Evolutionary conservation across 345 rosid species (phyloP).

Genomic region (Psidium guajava): DNA sequence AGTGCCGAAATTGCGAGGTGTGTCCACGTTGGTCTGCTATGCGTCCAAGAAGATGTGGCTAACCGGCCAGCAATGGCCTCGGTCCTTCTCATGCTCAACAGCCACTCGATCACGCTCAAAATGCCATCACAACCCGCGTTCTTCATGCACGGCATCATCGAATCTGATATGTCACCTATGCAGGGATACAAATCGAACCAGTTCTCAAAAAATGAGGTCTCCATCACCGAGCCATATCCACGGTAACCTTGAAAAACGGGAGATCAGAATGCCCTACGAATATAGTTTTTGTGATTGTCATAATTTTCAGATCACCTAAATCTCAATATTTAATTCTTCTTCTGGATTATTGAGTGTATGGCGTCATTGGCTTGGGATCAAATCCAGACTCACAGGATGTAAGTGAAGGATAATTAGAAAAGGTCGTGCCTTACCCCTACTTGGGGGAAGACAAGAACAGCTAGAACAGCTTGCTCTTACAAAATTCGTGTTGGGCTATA

Average conservation of each 20-base stretch:
- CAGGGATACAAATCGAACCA: background rate
- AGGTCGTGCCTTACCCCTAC: too few species aligned
- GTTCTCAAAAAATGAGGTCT: background rate
- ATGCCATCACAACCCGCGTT: conserved; percentile 33
- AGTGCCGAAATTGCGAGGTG: conserved; percentile 28
- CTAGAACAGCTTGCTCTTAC: too few species aligned
- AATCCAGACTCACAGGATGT: background rate
- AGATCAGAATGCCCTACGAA: too few species aligned
- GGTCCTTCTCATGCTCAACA: conserved; percentile 32
- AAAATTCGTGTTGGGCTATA: background rate
- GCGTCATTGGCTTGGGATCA: too few species aligned
- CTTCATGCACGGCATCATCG: background rate
- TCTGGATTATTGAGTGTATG: background rate
- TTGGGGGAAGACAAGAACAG: background rate
- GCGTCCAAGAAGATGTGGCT: conserved; percentile 37
- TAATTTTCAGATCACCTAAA: too few species aligned
- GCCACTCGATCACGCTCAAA: conserved; percentile 24
- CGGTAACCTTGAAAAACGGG: background rate
- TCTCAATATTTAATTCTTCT: background rate
- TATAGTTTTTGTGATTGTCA: too few species aligned
- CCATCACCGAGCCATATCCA: background rate
- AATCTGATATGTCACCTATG: background rate
- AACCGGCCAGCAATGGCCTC: conserved; percentile 40
- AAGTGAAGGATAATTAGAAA: too few species aligned
- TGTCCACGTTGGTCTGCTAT: conserved; percentile 42